A percentile compares a stretch with the other conserved stretches of the same genome.
Conservation (phyloP, 768 basidiomycete genomes). For the Tylopilus vinaceipallidus region DNA sequence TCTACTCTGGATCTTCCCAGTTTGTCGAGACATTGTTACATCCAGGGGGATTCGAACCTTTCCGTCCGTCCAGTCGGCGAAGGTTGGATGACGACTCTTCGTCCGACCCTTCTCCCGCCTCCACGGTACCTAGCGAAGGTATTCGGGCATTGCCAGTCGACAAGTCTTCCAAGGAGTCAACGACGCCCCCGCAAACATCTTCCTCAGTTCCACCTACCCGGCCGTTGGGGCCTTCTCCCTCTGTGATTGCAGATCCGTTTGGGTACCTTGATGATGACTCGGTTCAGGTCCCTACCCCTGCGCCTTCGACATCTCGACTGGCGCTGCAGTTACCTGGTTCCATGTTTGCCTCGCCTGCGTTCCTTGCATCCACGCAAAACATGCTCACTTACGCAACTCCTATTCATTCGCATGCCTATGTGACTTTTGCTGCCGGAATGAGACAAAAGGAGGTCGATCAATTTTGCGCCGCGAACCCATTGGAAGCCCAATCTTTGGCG, state of each 20-base stretch:
- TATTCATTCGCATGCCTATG: constrained; percentile 68
- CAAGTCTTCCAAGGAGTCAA: neutral
- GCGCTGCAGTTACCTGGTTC: constrained; percentile 27
- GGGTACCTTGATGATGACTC: constrained; percentile 50
- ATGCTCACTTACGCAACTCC: constrained; percentile 53
- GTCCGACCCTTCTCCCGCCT: neutral
- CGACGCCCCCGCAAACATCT: neutral
- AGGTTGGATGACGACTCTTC: constrained; percentile 11
- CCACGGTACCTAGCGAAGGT: neutral
- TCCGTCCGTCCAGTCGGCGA: constrained; percentile 23
- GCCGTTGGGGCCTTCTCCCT: constrained; percentile 1
- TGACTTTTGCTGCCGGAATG: constrained; percentile 86
- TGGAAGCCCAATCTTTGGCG: constrained; percentile 54
- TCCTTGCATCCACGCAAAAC: constrained; percentile 36
- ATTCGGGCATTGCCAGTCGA: neutral
- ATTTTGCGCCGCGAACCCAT: constrained; percentile 64
- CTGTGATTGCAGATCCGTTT: constrained; percentile 50
- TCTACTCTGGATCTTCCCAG: constrained; percentile 55
- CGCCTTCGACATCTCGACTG: constrained; percentile 24
- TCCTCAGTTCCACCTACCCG: constrained; percentile 6
- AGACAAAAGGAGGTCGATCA: constrained; percentile 82
- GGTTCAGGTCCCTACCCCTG: constrained; percentile 24
- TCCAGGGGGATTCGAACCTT: constrained; percentile 10
- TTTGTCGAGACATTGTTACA: constrained; percentile 51
- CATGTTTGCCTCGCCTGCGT: constrained; percentile 34